A percentile compares a stretch with the other conserved stretches of the same genome.
phyloP scores from a whole-genome alignment of 352 stramenopile species.

The Phytophthora parvispora region DNA sequence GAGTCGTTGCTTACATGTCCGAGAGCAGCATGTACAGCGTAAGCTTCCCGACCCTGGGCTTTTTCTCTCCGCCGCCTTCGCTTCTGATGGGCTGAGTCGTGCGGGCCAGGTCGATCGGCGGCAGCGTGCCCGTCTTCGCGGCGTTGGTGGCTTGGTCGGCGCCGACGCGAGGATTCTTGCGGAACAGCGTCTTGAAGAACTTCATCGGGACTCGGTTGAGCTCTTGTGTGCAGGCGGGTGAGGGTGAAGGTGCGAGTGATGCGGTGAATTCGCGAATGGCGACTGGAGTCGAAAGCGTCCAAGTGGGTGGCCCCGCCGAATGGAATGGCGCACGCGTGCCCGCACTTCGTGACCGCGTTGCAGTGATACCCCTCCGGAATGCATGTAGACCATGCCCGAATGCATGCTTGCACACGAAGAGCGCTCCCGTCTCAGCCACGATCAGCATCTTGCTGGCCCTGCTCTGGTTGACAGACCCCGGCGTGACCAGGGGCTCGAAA shows the following conservation, averaged over 20 bases:
- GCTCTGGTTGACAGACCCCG: background rate
- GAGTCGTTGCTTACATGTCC: slow-evolving; percentile 17
- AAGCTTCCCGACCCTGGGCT: slow-evolving; percentile 9
- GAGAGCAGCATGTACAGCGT: slow-evolving; percentile 31
- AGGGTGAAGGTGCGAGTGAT: background rate
- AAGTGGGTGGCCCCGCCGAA: background rate
- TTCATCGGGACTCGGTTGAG: slow-evolving; percentile 21
- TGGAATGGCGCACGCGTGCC: too few species aligned
- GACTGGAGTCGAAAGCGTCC: background rate
- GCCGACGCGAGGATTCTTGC: background rate
- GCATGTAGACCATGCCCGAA: slow-evolving; percentile 25
- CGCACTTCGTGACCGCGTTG: background rate
- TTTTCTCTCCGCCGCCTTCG: slow-evolving; percentile 18
- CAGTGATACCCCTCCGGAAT: slow-evolving; percentile 13
- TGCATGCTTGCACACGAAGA: background rate
- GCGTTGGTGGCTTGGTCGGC: background rate
- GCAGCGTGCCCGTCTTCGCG: slow-evolving; percentile 6
- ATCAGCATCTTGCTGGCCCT: background rate
- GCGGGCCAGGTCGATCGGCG: slow-evolving; percentile 16
- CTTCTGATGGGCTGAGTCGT: slow-evolving; percentile 5
- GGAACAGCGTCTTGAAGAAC: slow-evolving; percentile 25
- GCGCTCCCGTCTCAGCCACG: background rate
- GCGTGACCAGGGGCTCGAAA: too few species aligned
- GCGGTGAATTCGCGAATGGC: background rate
- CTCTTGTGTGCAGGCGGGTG: background rate